Evolutionary conservation across 306 rosid genomes (phyloP).

Genomic region (Quercus suber): DNA sequence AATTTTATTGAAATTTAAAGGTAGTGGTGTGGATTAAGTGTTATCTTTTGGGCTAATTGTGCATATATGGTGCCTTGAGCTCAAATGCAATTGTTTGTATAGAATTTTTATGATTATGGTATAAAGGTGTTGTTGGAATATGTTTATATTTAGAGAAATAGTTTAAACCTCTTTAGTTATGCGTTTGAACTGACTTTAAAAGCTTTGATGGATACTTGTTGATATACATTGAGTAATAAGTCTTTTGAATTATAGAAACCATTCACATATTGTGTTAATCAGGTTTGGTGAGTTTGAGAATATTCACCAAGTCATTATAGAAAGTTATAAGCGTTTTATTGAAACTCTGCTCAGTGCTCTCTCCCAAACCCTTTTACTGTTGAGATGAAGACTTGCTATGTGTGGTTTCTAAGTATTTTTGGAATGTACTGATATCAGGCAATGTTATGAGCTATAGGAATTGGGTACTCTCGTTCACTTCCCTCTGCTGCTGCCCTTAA

Average conservation of each 20-base stretch:
- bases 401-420: slow-evolving; percentile 9
- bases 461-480: slow-evolving; percentile 72
- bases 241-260: too few relatives aligned
- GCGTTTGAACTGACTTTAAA: not conserved
- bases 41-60: not conserved
- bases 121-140: too few relatives aligned
- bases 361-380: not conserved
- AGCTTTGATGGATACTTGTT: too few relatives aligned
- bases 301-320: not conserved
- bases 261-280: not conserved
- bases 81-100: too few relatives aligned
- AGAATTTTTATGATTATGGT: too few relatives aligned
- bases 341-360: not conserved
- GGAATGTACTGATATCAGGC: slow-evolving; percentile 58
- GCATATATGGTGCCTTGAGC: too few relatives aligned
- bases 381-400: slow-evolving; percentile 17
- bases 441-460: slow-evolving; percentile 89
- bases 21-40: not conserved
- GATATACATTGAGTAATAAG: too few relatives aligned
- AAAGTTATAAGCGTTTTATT: not conserved
- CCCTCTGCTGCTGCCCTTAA: slow-evolving; percentile 94
- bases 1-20: not conserved
- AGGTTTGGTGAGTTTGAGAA: not conserved
- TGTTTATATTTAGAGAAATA: too few relatives aligned
- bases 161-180: not conserved